Percentiles rank a stretch among this genome's conserved stretches.
phyloP scores from a whole-genome alignment of 2,329 filamentous ascomycete species.

The Nothopassalora personata region DNA sequence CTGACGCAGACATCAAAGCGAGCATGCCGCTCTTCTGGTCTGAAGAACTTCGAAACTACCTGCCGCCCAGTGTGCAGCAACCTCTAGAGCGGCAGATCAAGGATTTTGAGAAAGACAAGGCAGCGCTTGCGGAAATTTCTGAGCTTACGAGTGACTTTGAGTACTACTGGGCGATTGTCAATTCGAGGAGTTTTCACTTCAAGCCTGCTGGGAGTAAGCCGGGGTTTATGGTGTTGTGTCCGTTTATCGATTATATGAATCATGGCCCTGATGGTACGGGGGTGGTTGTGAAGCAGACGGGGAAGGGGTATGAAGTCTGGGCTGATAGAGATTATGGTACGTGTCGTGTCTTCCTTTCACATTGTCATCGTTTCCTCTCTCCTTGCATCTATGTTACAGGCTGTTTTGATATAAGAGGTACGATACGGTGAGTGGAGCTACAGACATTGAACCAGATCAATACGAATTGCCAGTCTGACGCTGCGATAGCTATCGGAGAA shows the following conservation, averaged over 20 bases:
- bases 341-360: neutral
- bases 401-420: neutral
- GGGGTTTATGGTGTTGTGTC: conserved; percentile 64
- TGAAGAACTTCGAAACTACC: conserved; percentile 34
- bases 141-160: conserved; percentile 33
- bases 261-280: conserved; percentile 38
- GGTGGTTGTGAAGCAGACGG: conserved; percentile 51
- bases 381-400: neutral
- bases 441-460: neutral
- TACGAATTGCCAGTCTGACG: neutral
- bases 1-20: conserved; percentile 52
- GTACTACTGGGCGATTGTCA: conserved; percentile 58
- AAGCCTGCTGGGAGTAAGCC: conserved; percentile 41
- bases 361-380: neutral
- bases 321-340: conserved; percentile 48
- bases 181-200: conserved; percentile 58
- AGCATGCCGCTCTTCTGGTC: conserved; percentile 56
- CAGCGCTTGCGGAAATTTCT: neutral
- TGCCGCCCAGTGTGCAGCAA: conserved; percentile 35
- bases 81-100: conserved; percentile 27
- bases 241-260: conserved; percentile 69
- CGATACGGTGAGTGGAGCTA: neutral
- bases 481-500: conserved; percentile 6
- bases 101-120: conserved; percentile 26
- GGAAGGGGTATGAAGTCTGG: conserved; percentile 51